Evolutionary conservation across 805 yeast species (phyloP), one percentile per base, ranked within the genome.

Genomic region (Lachancea dasiensis): DNA sequence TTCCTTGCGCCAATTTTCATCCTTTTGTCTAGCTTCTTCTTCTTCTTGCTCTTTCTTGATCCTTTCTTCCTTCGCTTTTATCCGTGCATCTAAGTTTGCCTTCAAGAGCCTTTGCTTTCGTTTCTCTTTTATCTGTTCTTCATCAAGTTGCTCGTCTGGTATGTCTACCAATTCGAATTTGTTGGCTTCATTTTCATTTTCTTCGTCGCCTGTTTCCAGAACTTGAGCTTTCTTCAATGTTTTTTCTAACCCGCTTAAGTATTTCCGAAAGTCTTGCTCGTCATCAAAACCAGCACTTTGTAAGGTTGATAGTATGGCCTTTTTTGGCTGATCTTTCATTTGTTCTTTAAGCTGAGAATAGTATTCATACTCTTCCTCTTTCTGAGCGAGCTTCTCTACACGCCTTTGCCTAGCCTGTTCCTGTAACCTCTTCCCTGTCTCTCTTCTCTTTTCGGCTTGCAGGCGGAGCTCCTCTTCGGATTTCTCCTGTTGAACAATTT

Each of bases 321-420:
- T 70, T 45, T 75, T 76, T 24, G 72, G 66, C 53, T 77, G 61
- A 10, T 57, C 65, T 21, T 60, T 61, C 36, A 85, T 56, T 40
- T 73, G 72, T 19, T 68, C 73, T 49, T 69, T 72, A 30, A 89
- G 61, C 18, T 70, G 69, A 1, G 75, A 64, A 51, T 80, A 86
- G 57, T 89, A 86, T 32, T 72, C 79, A 46, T 68, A 75, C 52
- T 90, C 96, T 48, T 82, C 78, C 49, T 87, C 87, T 47, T 84
- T 82, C 56, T 86, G 86, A 11, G 76, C 68, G 31, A 86, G 62
- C 52, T 85, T 87, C 55, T 90, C 96, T 7, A 78, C 59, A 39
- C 98, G 68, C 47, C 79, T 81, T 52, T 79, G 81, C 50, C 81
- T 87, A 0, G 97, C 97, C 60, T 87, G 96, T 52, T 86, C 95